These are phyloP conservation scores for Ceratobasidium sp. DNA, from an alignment of 1,284 basidiomycete genomes.

Conservation along the genomic window DNA sequence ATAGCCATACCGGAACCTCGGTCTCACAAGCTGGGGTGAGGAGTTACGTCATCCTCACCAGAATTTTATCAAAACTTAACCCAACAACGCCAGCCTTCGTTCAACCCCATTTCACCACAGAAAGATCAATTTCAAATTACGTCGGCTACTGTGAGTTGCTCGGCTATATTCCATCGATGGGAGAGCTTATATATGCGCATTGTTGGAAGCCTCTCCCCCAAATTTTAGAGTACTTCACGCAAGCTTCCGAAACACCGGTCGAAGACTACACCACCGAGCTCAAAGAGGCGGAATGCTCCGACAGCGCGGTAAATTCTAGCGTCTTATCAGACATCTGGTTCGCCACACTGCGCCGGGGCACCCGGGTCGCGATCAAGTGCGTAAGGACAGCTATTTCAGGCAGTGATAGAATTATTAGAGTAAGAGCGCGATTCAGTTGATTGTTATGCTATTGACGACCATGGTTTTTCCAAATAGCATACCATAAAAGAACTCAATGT, in stretches of 20 bases:
- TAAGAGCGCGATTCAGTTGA: not conserved
- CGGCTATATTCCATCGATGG: not conserved
- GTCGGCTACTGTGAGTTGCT: not conserved
- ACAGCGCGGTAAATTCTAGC: not conserved
- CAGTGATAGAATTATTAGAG: conserved; percentile 1
- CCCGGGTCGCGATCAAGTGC: not conserved
- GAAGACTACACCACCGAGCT: not conserved
- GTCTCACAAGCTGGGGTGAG: no score
- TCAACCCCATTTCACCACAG: not conserved
- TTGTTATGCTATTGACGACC: no score
- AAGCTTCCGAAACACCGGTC: not conserved
- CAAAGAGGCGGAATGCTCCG: not conserved
- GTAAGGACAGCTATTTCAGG: conserved; percentile 2
- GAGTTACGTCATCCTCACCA: no score
- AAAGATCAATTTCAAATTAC: not conserved
- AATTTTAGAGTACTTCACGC: not conserved
- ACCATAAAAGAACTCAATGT: not conserved
- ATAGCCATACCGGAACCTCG: no score
- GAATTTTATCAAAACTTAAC: no score
- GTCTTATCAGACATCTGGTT: not conserved
- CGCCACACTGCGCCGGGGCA: not conserved
- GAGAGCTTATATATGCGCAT: not conserved
- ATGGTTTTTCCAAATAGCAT: not conserved
- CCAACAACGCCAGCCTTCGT: not conserved
- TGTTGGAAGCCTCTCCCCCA: not conserved